These are phyloP conservation scores for Colletotrichum sojae DNA, from an alignment of 2,329 filamentous ascomycete species.

Conservation along the genomic window DNA sequence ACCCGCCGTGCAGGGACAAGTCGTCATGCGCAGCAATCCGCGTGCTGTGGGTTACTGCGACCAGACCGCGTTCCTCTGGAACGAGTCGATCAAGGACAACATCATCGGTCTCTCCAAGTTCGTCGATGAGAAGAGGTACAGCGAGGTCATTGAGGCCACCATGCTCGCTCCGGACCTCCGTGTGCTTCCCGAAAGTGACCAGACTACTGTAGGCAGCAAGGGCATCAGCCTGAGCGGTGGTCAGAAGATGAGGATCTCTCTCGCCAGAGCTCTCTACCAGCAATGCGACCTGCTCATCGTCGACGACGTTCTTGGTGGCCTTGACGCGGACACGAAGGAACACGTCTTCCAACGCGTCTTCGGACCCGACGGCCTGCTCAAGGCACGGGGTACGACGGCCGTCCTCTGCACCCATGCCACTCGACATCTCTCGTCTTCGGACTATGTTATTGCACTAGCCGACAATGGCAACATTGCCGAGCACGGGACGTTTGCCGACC, in stretches of 20 bases:
- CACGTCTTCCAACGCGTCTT: conserved; percentile 50
- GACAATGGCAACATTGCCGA: conserved; percentile 57
- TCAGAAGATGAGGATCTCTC: conserved; percentile 46
- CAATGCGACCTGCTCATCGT: conserved; percentile 48
- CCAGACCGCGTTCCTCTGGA: conserved; percentile 50
- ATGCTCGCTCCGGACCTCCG: conserved; percentile 50
- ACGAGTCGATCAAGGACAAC: conserved; percentile 53
- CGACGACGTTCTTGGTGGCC: conserved; percentile 53
- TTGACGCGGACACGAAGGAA: conserved; percentile 51
- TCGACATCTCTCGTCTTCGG: not conserved
- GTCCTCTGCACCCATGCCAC: not conserved
- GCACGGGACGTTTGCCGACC: conserved; percentile 55
- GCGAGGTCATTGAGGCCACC: conserved; percentile 51
- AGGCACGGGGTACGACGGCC: not conserved
- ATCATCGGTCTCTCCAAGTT: conserved; percentile 52
- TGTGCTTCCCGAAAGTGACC: conserved; percentile 51
- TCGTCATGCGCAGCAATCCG: conserved; percentile 22
- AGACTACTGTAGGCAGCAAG: conserved; percentile 55
- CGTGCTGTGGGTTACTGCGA: conserved; percentile 18
- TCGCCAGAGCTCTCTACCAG: conserved; percentile 51
- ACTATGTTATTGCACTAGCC: conserved; percentile 57
- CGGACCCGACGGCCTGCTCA: conserved; percentile 41
- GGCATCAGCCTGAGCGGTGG: conserved; percentile 59
- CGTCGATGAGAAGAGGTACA: conserved; percentile 50
- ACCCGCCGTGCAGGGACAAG: conserved; percentile 37